phyloP scores from a whole-genome alignment of 345 rosid genomes.

The Linum lewisii region DNA sequence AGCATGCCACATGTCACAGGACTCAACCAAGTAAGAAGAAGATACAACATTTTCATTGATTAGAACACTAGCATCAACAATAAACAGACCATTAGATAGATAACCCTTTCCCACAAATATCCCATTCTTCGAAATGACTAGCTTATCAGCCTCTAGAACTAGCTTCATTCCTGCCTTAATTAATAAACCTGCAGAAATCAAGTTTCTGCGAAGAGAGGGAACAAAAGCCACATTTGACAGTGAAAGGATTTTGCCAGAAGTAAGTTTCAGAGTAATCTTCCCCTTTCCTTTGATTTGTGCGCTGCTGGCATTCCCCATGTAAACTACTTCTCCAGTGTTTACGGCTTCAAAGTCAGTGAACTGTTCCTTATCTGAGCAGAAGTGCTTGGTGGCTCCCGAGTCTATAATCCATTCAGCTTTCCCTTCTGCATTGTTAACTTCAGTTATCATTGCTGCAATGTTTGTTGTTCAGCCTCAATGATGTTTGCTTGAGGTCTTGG shows the following conservation, averaged over 20 bases:
- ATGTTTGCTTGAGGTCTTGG: background rate
- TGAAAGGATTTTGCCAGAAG: background rate
- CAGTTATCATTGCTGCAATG: background rate
- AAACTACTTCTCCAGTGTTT: background rate
- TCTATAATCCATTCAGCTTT: background rate
- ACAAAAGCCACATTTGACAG: background rate
- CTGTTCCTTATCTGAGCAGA: background rate
- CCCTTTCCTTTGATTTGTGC: background rate
- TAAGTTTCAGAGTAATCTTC: background rate
- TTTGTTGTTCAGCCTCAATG: background rate
- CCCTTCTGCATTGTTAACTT: background rate
- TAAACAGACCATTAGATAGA: background rate
- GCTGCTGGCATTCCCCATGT: background rate
- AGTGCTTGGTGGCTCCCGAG: background rate
- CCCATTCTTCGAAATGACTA: background rate
- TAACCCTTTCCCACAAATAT: background rate
- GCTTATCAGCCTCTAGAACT: background rate
- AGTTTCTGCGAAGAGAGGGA: background rate
- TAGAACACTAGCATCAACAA: background rate
- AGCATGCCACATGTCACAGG: background rate
- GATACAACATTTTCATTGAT: background rate
- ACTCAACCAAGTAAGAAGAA: conserved; percentile 7
- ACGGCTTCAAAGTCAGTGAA: background rate
- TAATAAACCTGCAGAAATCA: background rate
- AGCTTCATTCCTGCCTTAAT: background rate